These are phyloP conservation scores for Botrytis sinoallii DNA, from an alignment of 2,329 filamentous ascomycete species.

Conservation along the genomic window DNA sequence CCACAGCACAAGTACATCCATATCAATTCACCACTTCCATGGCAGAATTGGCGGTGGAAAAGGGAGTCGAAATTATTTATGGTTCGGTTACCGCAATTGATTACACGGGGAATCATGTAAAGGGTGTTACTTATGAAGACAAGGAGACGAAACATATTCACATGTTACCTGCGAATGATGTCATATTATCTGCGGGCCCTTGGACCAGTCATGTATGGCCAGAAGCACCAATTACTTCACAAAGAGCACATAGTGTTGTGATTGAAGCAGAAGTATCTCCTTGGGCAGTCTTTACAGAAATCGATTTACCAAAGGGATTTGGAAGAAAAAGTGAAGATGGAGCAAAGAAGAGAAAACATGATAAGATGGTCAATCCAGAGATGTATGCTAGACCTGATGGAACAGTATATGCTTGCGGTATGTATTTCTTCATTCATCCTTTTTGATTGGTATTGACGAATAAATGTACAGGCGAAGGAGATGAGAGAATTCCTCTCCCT, in stretches of 20 bases:
- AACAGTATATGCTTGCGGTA: conserved; percentile 90
- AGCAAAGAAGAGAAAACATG: conserved; percentile 53
- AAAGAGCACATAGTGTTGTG: conserved; percentile 64
- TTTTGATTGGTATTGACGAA: neutral
- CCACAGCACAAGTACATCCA: conserved; percentile 92
- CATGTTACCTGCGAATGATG: conserved; percentile 51
- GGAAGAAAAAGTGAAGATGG: conserved; percentile 47
- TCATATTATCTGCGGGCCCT: conserved; percentile 47
- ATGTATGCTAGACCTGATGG: conserved; percentile 88
- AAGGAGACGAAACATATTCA: conserved; percentile 48
- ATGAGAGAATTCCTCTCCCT: conserved; percentile 71
- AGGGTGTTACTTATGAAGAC: conserved; percentile 61
- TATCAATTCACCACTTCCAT: conserved; percentile 86
- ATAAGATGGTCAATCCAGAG: conserved; percentile 74
- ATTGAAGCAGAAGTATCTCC: conserved; percentile 64
- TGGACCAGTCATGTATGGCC: conserved; percentile 62
- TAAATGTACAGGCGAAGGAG: conserved; percentile 63
- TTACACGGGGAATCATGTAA: conserved; percentile 58
- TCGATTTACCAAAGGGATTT: conserved; percentile 67
- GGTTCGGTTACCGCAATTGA: conserved; percentile 68
- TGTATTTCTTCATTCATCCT: conserved; percentile 25
- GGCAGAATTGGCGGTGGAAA: conserved; percentile 68
- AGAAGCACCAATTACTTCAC: conserved; percentile 53
- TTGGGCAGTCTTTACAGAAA: conserved; percentile 83
- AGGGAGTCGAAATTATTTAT: conserved; percentile 64